phyloP scores from a whole-genome alignment of 2,329 filamentous ascomycete species.

The Penicillium expansum region DNA sequence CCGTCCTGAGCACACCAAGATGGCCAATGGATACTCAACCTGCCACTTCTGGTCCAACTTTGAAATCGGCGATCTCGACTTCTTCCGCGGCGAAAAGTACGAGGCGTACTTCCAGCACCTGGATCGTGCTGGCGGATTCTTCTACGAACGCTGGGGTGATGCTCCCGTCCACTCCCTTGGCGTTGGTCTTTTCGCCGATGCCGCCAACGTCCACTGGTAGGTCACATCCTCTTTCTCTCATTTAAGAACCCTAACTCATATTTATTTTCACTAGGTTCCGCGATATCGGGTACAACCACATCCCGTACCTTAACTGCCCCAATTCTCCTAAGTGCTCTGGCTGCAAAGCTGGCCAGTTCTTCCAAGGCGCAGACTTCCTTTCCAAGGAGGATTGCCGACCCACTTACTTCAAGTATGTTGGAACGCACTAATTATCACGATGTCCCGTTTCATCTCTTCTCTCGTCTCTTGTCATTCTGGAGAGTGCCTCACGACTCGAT shows the following conservation, averaged over 20 bases:
- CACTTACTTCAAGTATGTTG: conserved; percentile 95
- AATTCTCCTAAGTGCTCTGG: conserved; percentile 91
- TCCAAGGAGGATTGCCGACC: conserved; percentile 90
- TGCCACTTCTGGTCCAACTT: conserved; percentile 99
- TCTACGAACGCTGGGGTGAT: conserved; percentile 98
- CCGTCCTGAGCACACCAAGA: conserved; percentile 73
- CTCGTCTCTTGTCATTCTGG: conserved; percentile 14
- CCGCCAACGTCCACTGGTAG: conserved; percentile 87
- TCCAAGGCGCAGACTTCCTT: conserved; percentile 81
- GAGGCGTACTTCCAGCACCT: conserved; percentile 96
- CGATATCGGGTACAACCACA: conserved; percentile 97
- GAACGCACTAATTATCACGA: conserved; percentile 62
- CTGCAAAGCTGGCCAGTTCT: conserved; percentile 82
- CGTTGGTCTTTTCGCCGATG: conserved; percentile 86
- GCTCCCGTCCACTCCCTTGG: conserved; percentile 95
- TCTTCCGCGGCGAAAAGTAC: conserved; percentile 87
- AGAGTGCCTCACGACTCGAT: conserved; percentile 16
- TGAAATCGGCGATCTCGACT: conserved; percentile 88
- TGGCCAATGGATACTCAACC: conserved; percentile 90
- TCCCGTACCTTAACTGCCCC: conserved; percentile 98
- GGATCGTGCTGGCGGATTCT: conserved; percentile 92
- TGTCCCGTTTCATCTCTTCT: conserved; percentile 6
- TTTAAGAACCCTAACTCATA: conserved; percentile 4
- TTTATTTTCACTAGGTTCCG: conserved; percentile 73
- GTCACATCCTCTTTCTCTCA: conserved; percentile 32